phyloP scores from a whole-genome alignment of 2,329 filamentous ascomycete species.

The Periconia sp. region DNA sequence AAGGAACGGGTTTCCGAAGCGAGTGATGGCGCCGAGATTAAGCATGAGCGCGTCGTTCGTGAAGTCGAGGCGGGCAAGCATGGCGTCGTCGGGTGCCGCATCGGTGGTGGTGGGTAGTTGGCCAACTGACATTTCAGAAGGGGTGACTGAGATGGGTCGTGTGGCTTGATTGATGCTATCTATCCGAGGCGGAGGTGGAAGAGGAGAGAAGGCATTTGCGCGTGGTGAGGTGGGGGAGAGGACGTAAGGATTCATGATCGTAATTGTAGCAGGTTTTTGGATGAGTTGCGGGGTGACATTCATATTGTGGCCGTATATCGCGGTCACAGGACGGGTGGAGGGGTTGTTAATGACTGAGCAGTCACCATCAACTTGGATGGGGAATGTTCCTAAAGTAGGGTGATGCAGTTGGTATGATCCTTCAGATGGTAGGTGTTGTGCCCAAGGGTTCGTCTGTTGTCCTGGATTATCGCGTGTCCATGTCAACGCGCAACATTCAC shows the following conservation, averaged over 20 bases:
- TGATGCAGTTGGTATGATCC: constrained; percentile 55
- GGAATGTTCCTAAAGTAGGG: constrained; percentile 51
- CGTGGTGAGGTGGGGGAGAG: constrained; percentile 42
- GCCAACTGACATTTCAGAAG: constrained; percentile 39
- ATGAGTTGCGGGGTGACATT: constrained; percentile 43
- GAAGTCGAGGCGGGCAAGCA: constrained; percentile 54
- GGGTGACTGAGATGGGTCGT: constrained; percentile 38
- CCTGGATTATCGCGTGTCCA: constrained; percentile 57
- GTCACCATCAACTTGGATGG: constrained; percentile 50
- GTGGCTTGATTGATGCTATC: constrained; percentile 21
- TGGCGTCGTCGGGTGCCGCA: constrained; percentile 42
- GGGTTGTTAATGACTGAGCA: constrained; percentile 47
- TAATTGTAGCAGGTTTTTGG: constrained; percentile 40
- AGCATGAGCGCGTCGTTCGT: constrained; percentile 48
- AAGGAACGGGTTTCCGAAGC: constrained; percentile 53
- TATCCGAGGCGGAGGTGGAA: constrained; percentile 35
- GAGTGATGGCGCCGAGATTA: constrained; percentile 52
- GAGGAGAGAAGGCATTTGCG: constrained; percentile 37
- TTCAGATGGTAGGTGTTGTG: constrained; percentile 42
- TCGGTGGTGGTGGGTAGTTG: constrained; percentile 45
- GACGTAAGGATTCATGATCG: constrained; percentile 47
- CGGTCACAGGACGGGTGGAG: constrained; percentile 45
- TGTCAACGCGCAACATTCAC: constrained; percentile 73
- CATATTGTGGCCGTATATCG: constrained; percentile 47
- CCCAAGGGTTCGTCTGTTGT: constrained; percentile 45